A percentile compares a stretch with the other conserved stretches of the same genome.
Evolutionary conservation across 2,329 filamentous ascomycete species (phyloP).

Genomic region (Macroventuria anomochaeta): DNA sequence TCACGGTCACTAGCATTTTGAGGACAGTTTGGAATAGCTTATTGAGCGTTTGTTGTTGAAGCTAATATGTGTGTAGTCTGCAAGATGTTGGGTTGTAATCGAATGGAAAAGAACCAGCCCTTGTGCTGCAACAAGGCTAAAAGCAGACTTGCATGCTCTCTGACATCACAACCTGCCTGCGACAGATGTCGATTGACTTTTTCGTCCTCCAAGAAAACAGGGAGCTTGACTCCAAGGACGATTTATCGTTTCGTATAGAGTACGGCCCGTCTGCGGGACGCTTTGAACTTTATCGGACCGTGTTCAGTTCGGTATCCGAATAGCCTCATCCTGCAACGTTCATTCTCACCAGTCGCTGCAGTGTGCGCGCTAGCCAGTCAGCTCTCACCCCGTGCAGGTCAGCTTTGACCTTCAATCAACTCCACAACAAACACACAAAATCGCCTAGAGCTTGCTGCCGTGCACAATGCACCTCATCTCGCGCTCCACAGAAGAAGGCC

Average conservation of each 20-base stretch:
- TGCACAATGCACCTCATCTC: not conserved
- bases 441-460: not conserved
- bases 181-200: too few species aligned
- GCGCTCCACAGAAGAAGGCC: conserved; percentile 2
- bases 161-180: not conserved
- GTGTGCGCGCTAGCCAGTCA: not conserved
- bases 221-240: not conserved
- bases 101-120: too few species aligned
- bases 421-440: not conserved
- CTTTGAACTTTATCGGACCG: conserved; percentile 1
- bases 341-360: not conserved
- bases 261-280: conserved; percentile 1
- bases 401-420: not conserved
- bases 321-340: not conserved
- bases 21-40: too few species aligned
- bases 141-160: too few species aligned
- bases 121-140: too few species aligned
- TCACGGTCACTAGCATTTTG: too few species aligned
- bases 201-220: not conserved
- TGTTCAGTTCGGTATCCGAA: not conserved
- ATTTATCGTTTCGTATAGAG: not conserved
- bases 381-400: not conserved
- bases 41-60: too few species aligned
- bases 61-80: too few species aligned
- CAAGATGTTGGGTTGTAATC: too few species aligned